A percentile compares a stretch with the other conserved stretches of the same genome.
Evolutionary conservation across 768 basidiomycete genomes (phyloP).

Genomic region (Mycena sanguinolenta): DNA sequence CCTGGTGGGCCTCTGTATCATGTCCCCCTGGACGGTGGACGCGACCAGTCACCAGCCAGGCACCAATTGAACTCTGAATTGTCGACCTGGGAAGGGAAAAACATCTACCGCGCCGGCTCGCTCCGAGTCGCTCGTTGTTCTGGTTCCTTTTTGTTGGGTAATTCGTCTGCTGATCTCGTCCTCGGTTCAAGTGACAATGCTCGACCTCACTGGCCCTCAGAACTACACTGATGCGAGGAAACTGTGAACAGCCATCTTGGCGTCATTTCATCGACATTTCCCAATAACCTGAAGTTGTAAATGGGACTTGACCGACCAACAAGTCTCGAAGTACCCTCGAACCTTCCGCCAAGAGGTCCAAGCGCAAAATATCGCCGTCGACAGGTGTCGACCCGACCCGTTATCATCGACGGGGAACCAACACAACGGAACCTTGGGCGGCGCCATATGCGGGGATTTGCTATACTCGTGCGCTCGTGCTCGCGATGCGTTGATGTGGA

Average conservation of each 20-base stretch:
- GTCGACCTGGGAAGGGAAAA: not conserved
- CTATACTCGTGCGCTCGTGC: not conserved
- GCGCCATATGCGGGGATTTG: not conserved
- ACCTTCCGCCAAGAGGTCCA: not conserved
- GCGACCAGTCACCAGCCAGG: not conserved
- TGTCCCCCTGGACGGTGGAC: conserved; percentile 1
- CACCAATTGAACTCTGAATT: not conserved
- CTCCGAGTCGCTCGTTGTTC: not conserved
- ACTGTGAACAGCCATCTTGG: no score
- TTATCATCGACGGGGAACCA: conserved; percentile 8
- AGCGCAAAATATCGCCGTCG: conserved; percentile 11
- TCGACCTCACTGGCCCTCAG: no score
- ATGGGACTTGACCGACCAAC: no score
- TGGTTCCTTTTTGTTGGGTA: not conserved
- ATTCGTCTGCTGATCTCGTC: not conserved
- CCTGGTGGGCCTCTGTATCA: conserved; percentile 6
- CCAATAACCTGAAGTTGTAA: no score
- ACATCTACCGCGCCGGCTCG: not conserved
- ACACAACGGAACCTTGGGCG: not conserved
- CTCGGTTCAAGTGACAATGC: not conserved
- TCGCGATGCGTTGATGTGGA: not conserved
- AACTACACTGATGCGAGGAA: no score
- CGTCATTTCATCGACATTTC: no score
- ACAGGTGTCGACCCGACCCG: not conserved
- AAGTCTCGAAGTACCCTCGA: not conserved